Evolutionary conservation across 495 filamentous ascomycete species (phyloP).

Genomic region (Chaetomium fimeti): DNA sequence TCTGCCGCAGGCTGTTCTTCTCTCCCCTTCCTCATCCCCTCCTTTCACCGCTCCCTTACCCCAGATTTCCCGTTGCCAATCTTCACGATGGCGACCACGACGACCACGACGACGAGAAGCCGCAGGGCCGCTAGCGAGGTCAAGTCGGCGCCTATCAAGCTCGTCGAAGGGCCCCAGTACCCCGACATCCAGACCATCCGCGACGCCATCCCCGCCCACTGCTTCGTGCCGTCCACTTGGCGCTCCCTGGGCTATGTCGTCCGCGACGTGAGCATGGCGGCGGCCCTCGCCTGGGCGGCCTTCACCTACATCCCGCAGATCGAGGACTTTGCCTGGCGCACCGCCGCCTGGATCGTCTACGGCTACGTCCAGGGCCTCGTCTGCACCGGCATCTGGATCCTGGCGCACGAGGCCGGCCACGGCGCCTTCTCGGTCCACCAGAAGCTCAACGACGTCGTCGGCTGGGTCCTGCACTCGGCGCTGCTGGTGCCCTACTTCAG

Average conservation of each 20-base stretch:
- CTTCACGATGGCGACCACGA: constrained; percentile 24
- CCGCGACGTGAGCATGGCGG: constrained; percentile 64
- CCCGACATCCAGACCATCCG: constrained; percentile 73
- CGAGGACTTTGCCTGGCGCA: constrained; percentile 55
- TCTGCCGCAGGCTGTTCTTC: neutral
- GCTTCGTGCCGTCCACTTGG: constrained; percentile 68
- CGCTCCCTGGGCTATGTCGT: constrained; percentile 64
- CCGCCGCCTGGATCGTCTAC: constrained; percentile 62
- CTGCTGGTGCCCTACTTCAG: constrained; percentile 86
- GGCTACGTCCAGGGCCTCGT: constrained; percentile 72
- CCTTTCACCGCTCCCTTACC: neutral
- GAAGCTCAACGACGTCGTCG: constrained; percentile 76
- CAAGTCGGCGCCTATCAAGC: constrained; percentile 43
- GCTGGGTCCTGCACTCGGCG: constrained; percentile 77
- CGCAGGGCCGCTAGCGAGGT: constrained; percentile 20
- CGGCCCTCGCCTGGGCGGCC: constrained; percentile 62
- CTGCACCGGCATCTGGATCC: constrained; percentile 79
- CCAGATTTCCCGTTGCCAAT: neutral
- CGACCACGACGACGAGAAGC: constrained; percentile 26
- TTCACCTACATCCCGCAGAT: constrained; percentile 59
- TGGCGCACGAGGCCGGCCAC: constrained; percentile 87
- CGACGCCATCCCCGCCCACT: constrained; percentile 76
- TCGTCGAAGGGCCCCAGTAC: constrained; percentile 64
- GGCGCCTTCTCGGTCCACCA: constrained; percentile 80
- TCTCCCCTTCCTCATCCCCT: neutral